phyloP scores from a whole-genome alignment of 116 monocot genomes.

The Posidonia oceanica region DNA sequence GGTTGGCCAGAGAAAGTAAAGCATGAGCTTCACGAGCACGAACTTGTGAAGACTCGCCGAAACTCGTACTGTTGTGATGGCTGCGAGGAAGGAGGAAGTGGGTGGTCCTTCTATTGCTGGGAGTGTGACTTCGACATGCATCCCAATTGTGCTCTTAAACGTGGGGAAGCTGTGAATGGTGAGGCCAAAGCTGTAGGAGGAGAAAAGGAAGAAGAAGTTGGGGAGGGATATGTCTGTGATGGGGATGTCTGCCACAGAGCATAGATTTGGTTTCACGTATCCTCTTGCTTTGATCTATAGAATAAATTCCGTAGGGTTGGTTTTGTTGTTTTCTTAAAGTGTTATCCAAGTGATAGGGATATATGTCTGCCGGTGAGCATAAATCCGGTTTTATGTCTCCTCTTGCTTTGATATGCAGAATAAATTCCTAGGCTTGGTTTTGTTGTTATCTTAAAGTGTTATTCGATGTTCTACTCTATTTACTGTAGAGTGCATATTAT shows the following conservation, averaged over 20 bases:
- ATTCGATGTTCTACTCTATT: too few species aligned
- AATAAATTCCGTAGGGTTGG: too few species aligned
- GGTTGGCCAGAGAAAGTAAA: slow-evolving; percentile 56
- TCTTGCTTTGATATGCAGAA: too few species aligned
- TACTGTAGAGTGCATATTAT: too few species aligned
- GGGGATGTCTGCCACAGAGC: slow-evolving; percentile 32
- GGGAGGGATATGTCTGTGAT: slow-evolving; percentile 29
- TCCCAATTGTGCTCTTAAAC: slow-evolving; percentile 49
- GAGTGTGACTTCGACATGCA: slow-evolving; percentile 62
- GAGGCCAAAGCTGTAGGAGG: background rate
- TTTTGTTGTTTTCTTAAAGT: too few species aligned
- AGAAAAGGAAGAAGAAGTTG: background rate
- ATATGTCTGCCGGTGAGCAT: too few species aligned
- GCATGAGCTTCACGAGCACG: slow-evolving; percentile 32
- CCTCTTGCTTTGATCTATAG: too few species aligned
- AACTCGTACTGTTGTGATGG: slow-evolving; percentile 28
- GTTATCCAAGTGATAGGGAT: too few species aligned
- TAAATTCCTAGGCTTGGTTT: too few species aligned
- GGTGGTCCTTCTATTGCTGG: slow-evolving; percentile 54
- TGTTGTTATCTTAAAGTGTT: too few species aligned
- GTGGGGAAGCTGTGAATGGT: slow-evolving; percentile 1
- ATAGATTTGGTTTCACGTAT: background rate
- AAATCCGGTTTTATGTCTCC: too few species aligned
- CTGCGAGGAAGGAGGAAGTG: slow-evolving; percentile 23
- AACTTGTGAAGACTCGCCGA: slow-evolving; percentile 21